phyloP scores from a whole-genome alignment of 306 rosid species.

The Casuarina cunninghamiana region DNA sequence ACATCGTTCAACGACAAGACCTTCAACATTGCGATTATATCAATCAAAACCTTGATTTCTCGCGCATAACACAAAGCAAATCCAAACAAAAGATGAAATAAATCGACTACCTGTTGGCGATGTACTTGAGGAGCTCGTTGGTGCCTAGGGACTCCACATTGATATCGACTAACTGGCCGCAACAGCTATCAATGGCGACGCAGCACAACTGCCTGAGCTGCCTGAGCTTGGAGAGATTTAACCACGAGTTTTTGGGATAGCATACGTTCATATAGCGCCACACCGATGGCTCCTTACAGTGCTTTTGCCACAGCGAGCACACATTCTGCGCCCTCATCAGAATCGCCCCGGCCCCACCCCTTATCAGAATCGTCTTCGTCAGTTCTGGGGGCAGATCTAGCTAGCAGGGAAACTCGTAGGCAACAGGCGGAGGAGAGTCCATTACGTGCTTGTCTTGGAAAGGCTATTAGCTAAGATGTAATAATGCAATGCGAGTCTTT shows the following conservation, averaged over 20 bases:
- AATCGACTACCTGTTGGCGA: constrained; percentile 44
- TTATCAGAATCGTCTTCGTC: constrained; percentile 39
- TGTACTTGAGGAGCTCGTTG: constrained; percentile 42
- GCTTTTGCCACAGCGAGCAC: constrained; percentile 56
- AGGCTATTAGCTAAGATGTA: no score
- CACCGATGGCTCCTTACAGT: constrained; percentile 50
- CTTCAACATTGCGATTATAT: no score
- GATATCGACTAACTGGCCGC: constrained; percentile 43
- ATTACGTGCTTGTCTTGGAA: not conserved
- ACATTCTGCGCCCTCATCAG: constrained; percentile 41
- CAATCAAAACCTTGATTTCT: no score
- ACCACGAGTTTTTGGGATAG: constrained; percentile 8
- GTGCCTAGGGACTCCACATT: constrained; percentile 37
- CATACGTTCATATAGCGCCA: constrained; percentile 54
- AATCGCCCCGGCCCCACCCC: constrained; percentile 40
- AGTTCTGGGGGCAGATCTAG: constrained; percentile 55
- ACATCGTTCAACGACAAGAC: no score
- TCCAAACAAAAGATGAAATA: not conserved
- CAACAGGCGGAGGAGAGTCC: not conserved
- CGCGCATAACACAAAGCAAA: not conserved
- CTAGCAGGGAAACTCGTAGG: constrained; percentile 34
- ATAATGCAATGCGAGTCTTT: no score
- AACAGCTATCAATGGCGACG: constrained; percentile 49
- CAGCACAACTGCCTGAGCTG: constrained; percentile 33
- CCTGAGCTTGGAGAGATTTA: no score